phyloP scores from a whole-genome alignment of 2,329 filamentous ascomycete species.

The Ceratocystis smalleyi region DNA sequence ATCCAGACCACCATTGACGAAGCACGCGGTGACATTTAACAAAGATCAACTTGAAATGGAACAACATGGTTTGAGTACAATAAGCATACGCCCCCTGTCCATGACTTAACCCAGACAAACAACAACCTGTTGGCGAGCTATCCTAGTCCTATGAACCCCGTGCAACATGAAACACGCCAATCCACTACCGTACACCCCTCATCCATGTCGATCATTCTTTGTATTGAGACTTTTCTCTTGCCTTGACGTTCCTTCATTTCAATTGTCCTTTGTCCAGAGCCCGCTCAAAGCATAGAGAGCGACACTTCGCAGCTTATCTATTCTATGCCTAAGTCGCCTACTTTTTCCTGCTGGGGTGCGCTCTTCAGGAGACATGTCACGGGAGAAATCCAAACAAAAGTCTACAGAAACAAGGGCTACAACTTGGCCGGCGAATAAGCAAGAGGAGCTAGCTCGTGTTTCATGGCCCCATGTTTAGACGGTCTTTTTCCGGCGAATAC shows the following conservation, averaged over 20 bases:
- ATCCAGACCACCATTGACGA: neutral
- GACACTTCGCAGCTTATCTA: neutral
- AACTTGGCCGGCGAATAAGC: neutral
- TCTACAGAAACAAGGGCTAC: neutral
- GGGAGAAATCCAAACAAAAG: neutral
- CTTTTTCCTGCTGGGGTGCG: neutral
- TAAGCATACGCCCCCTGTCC: neutral
- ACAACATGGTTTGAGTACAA: neutral
- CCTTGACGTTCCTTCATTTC: neutral
- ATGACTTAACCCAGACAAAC: neutral
- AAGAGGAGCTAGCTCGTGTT: neutral
- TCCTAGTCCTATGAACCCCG: neutral
- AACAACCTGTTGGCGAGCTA: neutral
- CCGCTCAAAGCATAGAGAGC: too few relatives aligned
- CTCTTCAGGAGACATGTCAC: neutral
- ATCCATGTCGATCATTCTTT: slow-evolving; percentile 6
- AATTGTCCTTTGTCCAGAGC: neutral
- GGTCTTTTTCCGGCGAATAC: neutral
- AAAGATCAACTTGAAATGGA: neutral
- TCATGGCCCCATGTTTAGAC: neutral
- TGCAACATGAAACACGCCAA: slow-evolving; percentile 2
- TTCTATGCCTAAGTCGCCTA: neutral
- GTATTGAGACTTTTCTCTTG: neutral
- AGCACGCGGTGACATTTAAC: neutral
- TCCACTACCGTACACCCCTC: neutral